Evolutionary conservation across 2,329 filamentous ascomycete species (phyloP).

Genomic region (Trichoderma sp.): DNA sequence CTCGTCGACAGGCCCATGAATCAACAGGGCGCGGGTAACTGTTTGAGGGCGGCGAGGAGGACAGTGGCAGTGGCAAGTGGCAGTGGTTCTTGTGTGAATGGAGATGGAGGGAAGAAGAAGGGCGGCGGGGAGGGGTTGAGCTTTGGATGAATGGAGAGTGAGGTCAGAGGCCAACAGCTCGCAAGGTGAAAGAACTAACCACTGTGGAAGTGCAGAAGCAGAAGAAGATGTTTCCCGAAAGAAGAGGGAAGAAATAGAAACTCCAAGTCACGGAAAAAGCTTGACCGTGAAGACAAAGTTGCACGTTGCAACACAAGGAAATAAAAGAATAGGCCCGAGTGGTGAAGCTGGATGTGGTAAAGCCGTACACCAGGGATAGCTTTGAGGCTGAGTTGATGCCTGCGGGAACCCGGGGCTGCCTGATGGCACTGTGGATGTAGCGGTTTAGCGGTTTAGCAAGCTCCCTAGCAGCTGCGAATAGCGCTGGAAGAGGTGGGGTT

Average conservation of each 20-base stretch:
- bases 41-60: background rate
- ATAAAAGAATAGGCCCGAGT: background rate
- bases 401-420: constrained; percentile 18
- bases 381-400: constrained; percentile 19
- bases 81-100: background rate
- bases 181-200: constrained; percentile 20
- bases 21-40: background rate
- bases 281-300: background rate
- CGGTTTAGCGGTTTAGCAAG: background rate
- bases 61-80: background rate
- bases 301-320: background rate
- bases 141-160: background rate
- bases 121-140: constrained; percentile 15
- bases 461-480: background rate
- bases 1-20: constrained; percentile 26
- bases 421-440: constrained; percentile 5
- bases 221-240: background rate
- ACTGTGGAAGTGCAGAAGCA: background rate
- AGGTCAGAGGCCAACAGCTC: constrained; percentile 18
- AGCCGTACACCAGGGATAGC: background rate
- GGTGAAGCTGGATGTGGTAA: constrained; percentile 2
- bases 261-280: background rate
- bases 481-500: constrained; percentile 3
- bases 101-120: background rate
- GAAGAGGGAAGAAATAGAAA: background rate